Conservation (phyloP, 1,284 basidiomycete genomes). For the Dichomitus squalens region DNA sequence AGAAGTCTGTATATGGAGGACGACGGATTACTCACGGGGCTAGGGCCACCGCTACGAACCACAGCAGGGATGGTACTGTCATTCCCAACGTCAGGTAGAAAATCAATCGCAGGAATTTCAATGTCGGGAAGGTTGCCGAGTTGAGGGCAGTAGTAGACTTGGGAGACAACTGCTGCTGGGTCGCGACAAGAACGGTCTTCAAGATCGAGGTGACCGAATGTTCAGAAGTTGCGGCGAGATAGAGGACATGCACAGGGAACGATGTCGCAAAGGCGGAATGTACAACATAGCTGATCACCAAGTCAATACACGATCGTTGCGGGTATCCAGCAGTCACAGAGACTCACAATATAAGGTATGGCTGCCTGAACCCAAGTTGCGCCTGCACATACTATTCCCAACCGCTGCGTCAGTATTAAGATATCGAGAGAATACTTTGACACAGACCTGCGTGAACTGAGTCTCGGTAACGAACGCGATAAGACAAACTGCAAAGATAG, state of each 20-base stretch:
- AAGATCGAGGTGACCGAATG: constrained; percentile 49
- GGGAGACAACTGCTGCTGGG: constrained; percentile 55
- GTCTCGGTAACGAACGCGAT: constrained; percentile 71
- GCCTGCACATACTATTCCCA: constrained; percentile 71
- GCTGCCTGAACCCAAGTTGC: constrained; percentile 67
- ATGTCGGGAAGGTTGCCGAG: constrained; percentile 43
- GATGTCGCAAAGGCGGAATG: constrained; percentile 71
- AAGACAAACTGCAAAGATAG: constrained; percentile 54
- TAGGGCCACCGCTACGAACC: constrained; percentile 72
- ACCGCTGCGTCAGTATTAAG: background rate
- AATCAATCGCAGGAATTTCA: constrained; percentile 46
- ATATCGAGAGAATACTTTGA: background rate
- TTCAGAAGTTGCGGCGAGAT: constrained; percentile 51
- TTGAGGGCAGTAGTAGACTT: constrained; percentile 23
- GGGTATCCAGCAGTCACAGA: background rate
- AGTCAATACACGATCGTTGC: background rate
- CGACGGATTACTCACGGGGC: constrained; percentile 59
- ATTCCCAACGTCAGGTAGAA: constrained; percentile 58
- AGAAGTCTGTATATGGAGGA: background rate
- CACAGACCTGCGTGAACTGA: constrained; percentile 66
- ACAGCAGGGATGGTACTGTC: constrained; percentile 65
- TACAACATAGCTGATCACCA: constrained; percentile 61
- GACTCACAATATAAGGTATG: constrained; percentile 77
- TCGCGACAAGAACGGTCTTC: constrained; percentile 50
- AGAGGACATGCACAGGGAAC: constrained; percentile 74